A percentile compares a stretch with the other conserved stretches of the same genome.
Evolutionary conservation across 768 basidiomycete genomes (phyloP).

Genomic region (Dentipellis fragilis): DNA sequence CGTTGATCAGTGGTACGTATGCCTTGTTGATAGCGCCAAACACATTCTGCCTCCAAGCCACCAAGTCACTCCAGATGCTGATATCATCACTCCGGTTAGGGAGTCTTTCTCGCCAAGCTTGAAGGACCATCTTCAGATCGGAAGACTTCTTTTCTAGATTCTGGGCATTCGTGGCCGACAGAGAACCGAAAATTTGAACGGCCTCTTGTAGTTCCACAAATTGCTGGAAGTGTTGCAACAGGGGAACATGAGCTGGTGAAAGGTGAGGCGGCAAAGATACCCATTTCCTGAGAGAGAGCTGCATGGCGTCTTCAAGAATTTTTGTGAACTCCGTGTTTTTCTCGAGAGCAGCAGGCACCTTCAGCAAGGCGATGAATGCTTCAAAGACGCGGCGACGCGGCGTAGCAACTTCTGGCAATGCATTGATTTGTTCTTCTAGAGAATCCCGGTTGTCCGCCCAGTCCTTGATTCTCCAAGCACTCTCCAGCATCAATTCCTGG

Average conservation of each 20-base stretch:
- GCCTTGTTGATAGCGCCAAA: conserved; percentile 95
- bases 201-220: conserved; percentile 97
- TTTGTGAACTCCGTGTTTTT: conserved; percentile 84
- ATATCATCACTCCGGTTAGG: conserved; percentile 97
- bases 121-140: conserved; percentile 92
- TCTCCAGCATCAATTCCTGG: conserved; percentile 86
- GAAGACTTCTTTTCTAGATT: conserved; percentile 93
- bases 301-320: conserved; percentile 92
- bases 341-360: conserved; percentile 69
- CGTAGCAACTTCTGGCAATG: conserved; percentile 79
- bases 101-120: conserved; percentile 93
- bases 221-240: conserved; percentile 97
- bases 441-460: conserved; percentile 77
- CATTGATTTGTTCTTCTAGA: conserved; percentile 72
- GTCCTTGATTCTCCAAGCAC: conserved; percentile 89
- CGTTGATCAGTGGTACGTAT: conserved; percentile 80
- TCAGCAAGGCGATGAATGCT: conserved; percentile 83
- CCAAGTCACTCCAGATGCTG: conserved; percentile 97
- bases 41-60: conserved; percentile 98
- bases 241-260: conserved; percentile 86
- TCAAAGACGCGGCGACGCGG: conserved; percentile 98
- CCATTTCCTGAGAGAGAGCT: conserved; percentile 95
- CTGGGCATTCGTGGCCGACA: conserved; percentile 74
- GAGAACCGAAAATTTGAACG: conserved; percentile 84
- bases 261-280: conserved; percentile 76